Percentiles rank a stretch among this genome's conserved stretches.
Conservation (phyloP, 1,284 basidiomycete genomes). For the Heterobasidion irregulare region DNA sequence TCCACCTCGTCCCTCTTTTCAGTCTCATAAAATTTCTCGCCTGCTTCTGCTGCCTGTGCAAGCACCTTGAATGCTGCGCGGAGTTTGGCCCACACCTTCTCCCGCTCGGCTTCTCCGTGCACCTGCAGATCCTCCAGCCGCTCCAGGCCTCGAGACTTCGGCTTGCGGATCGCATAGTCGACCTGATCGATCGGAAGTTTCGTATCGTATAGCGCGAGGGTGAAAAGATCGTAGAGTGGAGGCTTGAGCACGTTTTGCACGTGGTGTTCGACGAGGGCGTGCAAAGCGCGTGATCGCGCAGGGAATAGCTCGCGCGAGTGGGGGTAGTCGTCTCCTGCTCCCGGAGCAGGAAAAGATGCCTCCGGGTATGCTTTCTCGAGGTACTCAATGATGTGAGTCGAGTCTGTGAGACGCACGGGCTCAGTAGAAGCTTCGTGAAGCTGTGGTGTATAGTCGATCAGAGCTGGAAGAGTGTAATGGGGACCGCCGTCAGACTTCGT, state of each 20-base stretch:
- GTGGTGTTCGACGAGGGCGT: slow-evolving; percentile 10
- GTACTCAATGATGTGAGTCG: slow-evolving; percentile 14
- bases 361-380: slow-evolving; percentile 14
- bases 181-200: slow-evolving; percentile 9
- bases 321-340: background rate
- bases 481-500: slow-evolving; percentile 4
- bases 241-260: slow-evolving; percentile 1
- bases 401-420: slow-evolving; percentile 10
- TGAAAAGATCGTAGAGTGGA: slow-evolving; percentile 6
- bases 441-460: slow-evolving; percentile 10
- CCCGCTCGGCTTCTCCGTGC: background rate
- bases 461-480: slow-evolving; percentile 13
- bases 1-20: too few relatives aligned
- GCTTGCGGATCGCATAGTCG: slow-evolving; percentile 8
- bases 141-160: background rate
- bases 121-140: background rate
- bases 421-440: background rate
- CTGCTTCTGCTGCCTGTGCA: background rate
- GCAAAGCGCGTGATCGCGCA: slow-evolving; percentile 5
- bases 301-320: slow-evolving; percentile 3
- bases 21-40: background rate
- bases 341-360: background rate
- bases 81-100: background rate
- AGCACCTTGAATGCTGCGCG: background rate
- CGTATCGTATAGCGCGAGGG: slow-evolving; percentile 11